Evolutionary conservation across 2,329 filamentous ascomycete genomes (phyloP).

Genomic region (Rhynchosporium agropyri): DNA sequence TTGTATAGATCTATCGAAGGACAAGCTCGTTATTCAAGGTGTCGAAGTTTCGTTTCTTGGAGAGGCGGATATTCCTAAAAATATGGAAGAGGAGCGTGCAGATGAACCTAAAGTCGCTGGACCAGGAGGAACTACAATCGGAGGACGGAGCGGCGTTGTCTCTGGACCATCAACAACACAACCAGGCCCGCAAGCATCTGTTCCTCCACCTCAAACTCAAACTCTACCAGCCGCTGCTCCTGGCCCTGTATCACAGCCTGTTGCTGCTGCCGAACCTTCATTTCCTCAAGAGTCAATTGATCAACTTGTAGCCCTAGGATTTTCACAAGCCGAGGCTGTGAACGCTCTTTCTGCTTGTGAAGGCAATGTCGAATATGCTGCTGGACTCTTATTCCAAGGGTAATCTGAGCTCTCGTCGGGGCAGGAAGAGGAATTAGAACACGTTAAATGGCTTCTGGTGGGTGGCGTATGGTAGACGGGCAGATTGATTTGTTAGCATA

Average conservation of each 20-base stretch:
- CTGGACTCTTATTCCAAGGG: constrained; percentile 70
- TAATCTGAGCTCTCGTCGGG: constrained; percentile 35
- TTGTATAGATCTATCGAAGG: constrained; percentile 82
- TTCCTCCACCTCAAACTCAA: constrained; percentile 22
- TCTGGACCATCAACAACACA: constrained; percentile 47
- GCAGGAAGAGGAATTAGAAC: background rate
- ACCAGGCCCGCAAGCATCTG: constrained; percentile 27
- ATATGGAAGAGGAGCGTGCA: constrained; percentile 69
- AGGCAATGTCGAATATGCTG: constrained; percentile 88
- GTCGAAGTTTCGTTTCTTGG: constrained; percentile 88
- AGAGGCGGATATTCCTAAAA: constrained; percentile 92
- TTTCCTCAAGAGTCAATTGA: constrained; percentile 67
- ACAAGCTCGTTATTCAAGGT: constrained; percentile 84
- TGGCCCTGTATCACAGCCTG: constrained; percentile 22
- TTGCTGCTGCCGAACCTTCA: constrained; percentile 31
- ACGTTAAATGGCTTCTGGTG: background rate
- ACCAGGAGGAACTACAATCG: constrained; percentile 86
- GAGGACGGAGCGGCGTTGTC: constrained; percentile 78
- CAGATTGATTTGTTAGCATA: constrained; percentile 1
- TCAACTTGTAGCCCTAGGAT: constrained; percentile 76
- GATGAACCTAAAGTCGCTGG: constrained; percentile 84
- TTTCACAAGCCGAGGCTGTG: constrained; percentile 74
- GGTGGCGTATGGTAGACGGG: constrained; percentile 23
- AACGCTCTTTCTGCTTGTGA: constrained; percentile 79
- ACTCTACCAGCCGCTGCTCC: constrained; percentile 23